phyloP scores from a whole-genome alignment of 305 asterid genomes.

The Fraxinus nigra region DNA sequence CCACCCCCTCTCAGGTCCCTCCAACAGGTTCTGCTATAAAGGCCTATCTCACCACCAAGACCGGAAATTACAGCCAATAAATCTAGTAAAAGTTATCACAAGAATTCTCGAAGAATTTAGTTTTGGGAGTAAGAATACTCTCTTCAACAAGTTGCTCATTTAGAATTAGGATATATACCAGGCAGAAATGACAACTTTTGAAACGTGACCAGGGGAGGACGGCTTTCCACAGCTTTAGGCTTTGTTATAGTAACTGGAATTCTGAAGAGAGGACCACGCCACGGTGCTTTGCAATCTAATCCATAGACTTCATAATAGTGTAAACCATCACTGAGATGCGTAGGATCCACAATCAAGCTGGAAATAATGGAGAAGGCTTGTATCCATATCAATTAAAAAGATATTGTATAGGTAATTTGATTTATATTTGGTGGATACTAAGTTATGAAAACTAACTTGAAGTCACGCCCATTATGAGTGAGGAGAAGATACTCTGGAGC shows the following conservation, averaged over 20 bases:
- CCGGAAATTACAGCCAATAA: not conserved
- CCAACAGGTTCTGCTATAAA: not conserved
- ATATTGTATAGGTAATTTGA: not conserved
- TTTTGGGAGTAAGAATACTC: not conserved
- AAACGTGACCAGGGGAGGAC: slow-evolving; percentile 67
- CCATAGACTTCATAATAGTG: slow-evolving; percentile 96
- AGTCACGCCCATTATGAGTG: slow-evolving; percentile 87
- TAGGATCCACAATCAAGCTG: slow-evolving; percentile 93
- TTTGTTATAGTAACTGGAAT: slow-evolving; percentile 89
- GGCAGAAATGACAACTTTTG: slow-evolving; percentile 73
- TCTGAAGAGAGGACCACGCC: slow-evolving; percentile 99
- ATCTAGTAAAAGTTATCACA: not conserved
- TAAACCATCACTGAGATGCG: slow-evolving; percentile 72
- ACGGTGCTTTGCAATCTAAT: slow-evolving; percentile 80
- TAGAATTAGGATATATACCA: slow-evolving; percentile 45
- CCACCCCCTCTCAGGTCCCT: not conserved
- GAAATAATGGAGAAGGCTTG: slow-evolving; percentile 29
- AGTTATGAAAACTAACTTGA: slow-evolving; percentile 68
- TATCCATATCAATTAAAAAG: slow-evolving; percentile 20
- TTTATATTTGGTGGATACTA: slow-evolving; percentile 22
- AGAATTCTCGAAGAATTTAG: not conserved
- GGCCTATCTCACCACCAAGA: not conserved
- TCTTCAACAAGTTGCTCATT: slow-evolving; percentile 3
- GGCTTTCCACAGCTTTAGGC: slow-evolving; percentile 65
- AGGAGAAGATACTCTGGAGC: slow-evolving; percentile 94